Evolutionary conservation across 106 monocot species (phyloP).

Genomic region (Dendrobium huoshanense): DNA sequence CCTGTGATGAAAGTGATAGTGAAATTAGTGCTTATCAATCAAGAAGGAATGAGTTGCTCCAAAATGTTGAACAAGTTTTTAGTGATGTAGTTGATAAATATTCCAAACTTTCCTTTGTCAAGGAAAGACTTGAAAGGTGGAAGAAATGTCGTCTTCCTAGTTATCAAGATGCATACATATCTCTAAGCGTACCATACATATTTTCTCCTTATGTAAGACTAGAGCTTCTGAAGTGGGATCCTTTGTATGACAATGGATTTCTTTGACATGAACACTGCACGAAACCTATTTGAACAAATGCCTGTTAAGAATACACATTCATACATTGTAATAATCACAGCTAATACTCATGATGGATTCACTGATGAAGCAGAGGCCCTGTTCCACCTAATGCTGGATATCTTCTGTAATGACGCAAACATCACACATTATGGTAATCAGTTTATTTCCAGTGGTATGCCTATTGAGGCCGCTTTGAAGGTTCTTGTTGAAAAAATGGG

Average conservation of each 20-base stretch:
- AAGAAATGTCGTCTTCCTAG: conserved; percentile 43
- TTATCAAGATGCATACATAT: conserved; percentile 84
- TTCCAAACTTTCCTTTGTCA: conserved; percentile 68
- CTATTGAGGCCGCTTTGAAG: too few relatives aligned
- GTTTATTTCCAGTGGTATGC: too few relatives aligned
- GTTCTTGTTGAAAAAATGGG: too few relatives aligned
- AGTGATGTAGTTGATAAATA: conserved; percentile 91
- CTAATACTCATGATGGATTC: too few relatives aligned
- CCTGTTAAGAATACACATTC: too few relatives aligned
- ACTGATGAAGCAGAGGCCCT: too few relatives aligned
- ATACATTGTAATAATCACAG: too few relatives aligned
- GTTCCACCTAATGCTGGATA: too few relatives aligned
- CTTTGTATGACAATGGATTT: conserved; percentile 60
- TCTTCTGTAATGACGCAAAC: too few relatives aligned
- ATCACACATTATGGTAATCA: too few relatives aligned
- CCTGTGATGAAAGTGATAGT: conserved; percentile 78
- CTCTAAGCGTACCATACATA: conserved; percentile 51
- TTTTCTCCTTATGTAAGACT: conserved; percentile 89
- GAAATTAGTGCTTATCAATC: conserved; percentile 67
- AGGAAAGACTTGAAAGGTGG: conserved; percentile 75
- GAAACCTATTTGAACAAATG: too few relatives aligned
- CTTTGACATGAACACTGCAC: conserved; percentile 48
- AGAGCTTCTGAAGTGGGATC: conserved; percentile 95
- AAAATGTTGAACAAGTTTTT: conserved; percentile 62
- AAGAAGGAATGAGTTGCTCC: conserved; percentile 67